These are phyloP conservation scores for Ophiosphaerella herpotricha DNA, from an alignment of 2,329 filamentous ascomycete genomes.

Conservation along the genomic window DNA sequence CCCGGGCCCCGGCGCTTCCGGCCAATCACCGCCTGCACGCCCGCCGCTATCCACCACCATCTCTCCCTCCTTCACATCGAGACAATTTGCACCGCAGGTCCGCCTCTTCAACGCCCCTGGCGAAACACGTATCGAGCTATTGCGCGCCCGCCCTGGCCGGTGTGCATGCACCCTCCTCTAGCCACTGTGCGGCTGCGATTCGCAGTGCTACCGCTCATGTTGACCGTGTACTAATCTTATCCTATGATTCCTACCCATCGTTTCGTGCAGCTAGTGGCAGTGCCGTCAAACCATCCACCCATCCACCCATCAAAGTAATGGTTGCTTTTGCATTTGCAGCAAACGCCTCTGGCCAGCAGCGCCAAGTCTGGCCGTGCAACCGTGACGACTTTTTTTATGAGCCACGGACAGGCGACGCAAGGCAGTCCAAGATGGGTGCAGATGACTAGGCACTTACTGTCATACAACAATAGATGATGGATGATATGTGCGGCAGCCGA, in stretches of 20 bases:
- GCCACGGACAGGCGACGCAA: slow-evolving; percentile 30
- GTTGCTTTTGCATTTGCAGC: slow-evolving; percentile 37
- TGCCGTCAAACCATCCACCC: slow-evolving; percentile 8
- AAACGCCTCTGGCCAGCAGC: slow-evolving; percentile 22
- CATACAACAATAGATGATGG: slow-evolving; percentile 2
- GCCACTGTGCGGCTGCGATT: slow-evolving; percentile 9
- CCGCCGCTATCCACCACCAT: slow-evolving; percentile 22
- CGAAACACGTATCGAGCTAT: slow-evolving; percentile 42
- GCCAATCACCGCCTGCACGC: slow-evolving; percentile 29
- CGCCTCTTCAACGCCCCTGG: slow-evolving; percentile 39
- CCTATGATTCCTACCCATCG: neutral
- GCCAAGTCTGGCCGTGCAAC: slow-evolving; percentile 40
- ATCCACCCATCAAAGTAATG: slow-evolving; percentile 1
- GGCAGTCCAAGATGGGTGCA: slow-evolving; percentile 24
- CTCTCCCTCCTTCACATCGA: slow-evolving; percentile 33
- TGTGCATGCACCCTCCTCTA: neutral
- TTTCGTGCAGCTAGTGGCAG: slow-evolving; percentile 20
- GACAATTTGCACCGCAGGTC: slow-evolving; percentile 46
- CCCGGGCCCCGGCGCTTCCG: slow-evolving; percentile 18
- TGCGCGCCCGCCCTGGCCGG: slow-evolving; percentile 8
- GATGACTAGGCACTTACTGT: slow-evolving; percentile 24
- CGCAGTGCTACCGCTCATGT: slow-evolving; percentile 1
- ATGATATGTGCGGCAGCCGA: slow-evolving; percentile 11
- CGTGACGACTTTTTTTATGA: slow-evolving; percentile 20
- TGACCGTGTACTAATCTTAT: neutral